Evolutionary conservation across 2,329 filamentous ascomycete species (phyloP).

Genomic region (Drechslera avenae): DNA sequence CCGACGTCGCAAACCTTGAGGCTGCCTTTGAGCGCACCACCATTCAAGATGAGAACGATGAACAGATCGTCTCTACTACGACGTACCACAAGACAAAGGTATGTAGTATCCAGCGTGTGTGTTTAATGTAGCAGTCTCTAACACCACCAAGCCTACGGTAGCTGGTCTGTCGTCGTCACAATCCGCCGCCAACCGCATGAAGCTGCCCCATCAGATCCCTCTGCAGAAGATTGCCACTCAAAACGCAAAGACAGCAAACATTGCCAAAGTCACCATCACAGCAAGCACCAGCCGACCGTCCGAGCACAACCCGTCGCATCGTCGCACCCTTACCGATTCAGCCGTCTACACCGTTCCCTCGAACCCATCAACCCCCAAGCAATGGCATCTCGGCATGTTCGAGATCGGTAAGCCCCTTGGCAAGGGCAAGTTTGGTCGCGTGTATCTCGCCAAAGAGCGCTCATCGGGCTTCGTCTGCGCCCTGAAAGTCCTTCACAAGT

Average conservation of each 20-base stretch:
- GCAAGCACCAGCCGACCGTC: conserved; percentile 56
- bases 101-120: conserved; percentile 24
- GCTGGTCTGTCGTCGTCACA: conserved; percentile 54
- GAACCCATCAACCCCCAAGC: conserved; percentile 39
- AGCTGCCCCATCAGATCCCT: conserved; percentile 71
- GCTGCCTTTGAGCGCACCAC: conserved; percentile 87
- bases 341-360: conserved; percentile 50
- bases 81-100: conserved; percentile 81
- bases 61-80: conserved; percentile 59
- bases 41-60: conserved; percentile 83
- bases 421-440: conserved; percentile 86
- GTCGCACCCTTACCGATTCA: conserved; percentile 55
- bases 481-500: conserved; percentile 85
- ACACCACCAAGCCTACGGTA: conserved; percentile 50
- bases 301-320: conserved; percentile 45
- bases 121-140: conserved; percentile 20
- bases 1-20: conserved; percentile 76
- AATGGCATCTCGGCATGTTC: conserved; percentile 92
- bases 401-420: conserved; percentile 86
- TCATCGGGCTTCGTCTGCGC: conserved; percentile 82
- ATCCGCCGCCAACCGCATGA: conserved; percentile 65
- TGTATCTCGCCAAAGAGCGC: conserved; percentile 82
- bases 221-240: conserved; percentile 86
- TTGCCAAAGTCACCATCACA: conserved; percentile 69
- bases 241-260: conserved; percentile 60